Conservation (phyloP, 2,329 filamentous ascomycete genomes). For the Paracorniculantispora psalliotae region DNA sequence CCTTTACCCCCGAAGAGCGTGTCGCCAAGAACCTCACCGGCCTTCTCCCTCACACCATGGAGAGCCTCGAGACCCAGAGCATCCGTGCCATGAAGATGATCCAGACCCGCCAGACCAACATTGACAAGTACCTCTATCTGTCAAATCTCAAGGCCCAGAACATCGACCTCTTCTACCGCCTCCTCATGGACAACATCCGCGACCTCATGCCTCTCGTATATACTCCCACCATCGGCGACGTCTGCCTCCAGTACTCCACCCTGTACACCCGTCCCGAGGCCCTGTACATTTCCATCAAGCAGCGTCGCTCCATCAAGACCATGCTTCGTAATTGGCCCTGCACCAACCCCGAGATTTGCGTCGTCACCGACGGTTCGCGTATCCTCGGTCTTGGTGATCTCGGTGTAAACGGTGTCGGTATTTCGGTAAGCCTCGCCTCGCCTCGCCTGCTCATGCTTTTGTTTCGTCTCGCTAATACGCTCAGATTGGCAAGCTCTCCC, state of each 20-base stretch:
- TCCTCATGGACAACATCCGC: conserved; percentile 71
- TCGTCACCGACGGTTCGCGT: conserved; percentile 92
- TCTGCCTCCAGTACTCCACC: conserved; percentile 92
- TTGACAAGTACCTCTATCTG: conserved; percentile 83
- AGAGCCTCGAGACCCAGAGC: conserved; percentile 55
- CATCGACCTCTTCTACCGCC: conserved; percentile 75
- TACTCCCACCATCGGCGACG: conserved; percentile 89
- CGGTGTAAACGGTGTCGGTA: conserved; percentile 95
- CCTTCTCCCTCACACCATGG: conserved; percentile 59
- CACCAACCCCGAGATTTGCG: conserved; percentile 85
- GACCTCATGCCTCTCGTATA: conserved; percentile 82
- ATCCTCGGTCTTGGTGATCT: conserved; percentile 91
- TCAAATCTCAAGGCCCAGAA: conserved; percentile 71
- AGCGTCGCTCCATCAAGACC: conserved; percentile 81
- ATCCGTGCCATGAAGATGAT: conserved; percentile 70
- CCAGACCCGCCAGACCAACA: conserved; percentile 59
- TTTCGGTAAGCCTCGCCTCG: conserved; percentile 62
- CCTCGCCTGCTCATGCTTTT: not conserved
- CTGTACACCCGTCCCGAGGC: conserved; percentile 93
- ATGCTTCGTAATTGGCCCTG: conserved; percentile 94
- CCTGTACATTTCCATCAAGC: conserved; percentile 92
- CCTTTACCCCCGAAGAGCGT: conserved; percentile 60
- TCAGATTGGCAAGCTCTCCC: conserved; percentile 82
- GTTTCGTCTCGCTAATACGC: conserved; percentile 16
- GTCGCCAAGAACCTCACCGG: conserved; percentile 61